A percentile compares a stretch with the other conserved stretches of the same genome.
phyloP scores from a whole-genome alignment of 2,329 filamentous ascomycete genomes.

The Penicillium sp. region DNA sequence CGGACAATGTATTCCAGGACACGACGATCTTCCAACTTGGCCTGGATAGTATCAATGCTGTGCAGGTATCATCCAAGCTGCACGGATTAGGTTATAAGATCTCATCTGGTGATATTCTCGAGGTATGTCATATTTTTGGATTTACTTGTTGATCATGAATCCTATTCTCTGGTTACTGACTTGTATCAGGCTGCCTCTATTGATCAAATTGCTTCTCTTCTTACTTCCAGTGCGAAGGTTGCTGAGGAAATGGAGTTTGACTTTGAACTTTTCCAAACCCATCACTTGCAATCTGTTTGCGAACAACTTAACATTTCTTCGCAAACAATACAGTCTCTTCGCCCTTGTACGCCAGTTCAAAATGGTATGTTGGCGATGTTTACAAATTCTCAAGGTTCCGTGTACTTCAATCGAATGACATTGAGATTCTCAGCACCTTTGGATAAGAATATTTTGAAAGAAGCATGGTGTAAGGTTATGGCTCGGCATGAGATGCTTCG shows the following conservation, averaged over 20 bases:
- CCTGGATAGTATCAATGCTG: constrained; percentile 83
- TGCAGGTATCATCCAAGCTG: constrained; percentile 70
- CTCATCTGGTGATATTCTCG: constrained; percentile 71
- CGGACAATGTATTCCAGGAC: constrained; percentile 52
- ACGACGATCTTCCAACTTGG: constrained; percentile 86
- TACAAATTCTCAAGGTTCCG: constrained; percentile 60
- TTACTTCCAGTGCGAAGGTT: constrained; percentile 38
- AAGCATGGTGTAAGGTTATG: constrained; percentile 60
- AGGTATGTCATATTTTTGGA: constrained; percentile 36
- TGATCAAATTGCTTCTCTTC: constrained; percentile 30
- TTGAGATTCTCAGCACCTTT: constrained; percentile 48
- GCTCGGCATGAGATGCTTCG: constrained; percentile 68
- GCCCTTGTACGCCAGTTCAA: constrained; percentile 79
- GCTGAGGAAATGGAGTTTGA: constrained; percentile 39
- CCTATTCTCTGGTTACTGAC: constrained; percentile 12
- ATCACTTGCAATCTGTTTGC: constrained; percentile 38
- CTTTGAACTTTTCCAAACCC: constrained; percentile 52
- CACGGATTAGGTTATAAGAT: constrained; percentile 58
- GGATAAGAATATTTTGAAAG: constrained; percentile 43
- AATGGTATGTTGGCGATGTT: constrained; percentile 76
- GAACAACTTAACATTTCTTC: constrained; percentile 29
- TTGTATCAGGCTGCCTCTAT: constrained; percentile 36
- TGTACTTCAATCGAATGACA: constrained; percentile 74
- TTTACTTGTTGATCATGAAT: background rate
- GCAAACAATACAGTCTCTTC: constrained; percentile 54